Evolutionary conservation across 2,329 filamentous ascomycete genomes (phyloP).

Genomic region (Monosporascus ibericus): DNA sequence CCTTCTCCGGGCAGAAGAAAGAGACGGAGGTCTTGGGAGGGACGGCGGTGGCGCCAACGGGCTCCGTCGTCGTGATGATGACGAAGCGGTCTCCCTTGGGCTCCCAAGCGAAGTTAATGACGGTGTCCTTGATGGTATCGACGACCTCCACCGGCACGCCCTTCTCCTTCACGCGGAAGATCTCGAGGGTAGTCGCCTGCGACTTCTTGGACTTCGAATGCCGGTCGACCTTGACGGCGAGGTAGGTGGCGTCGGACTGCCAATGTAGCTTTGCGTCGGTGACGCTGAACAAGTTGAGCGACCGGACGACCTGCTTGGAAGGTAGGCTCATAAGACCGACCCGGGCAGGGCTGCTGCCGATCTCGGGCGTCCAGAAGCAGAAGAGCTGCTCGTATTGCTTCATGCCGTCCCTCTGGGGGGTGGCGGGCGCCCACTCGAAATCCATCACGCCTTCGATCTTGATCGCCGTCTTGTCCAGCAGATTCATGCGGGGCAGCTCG

Average conservation of each 20-base stretch:
- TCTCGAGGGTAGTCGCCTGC: slow-evolving; percentile 92
- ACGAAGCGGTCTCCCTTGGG: slow-evolving; percentile 97
- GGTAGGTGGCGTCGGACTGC: slow-evolving; percentile 90
- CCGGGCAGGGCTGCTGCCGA: slow-evolving; percentile 95
- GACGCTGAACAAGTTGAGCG: slow-evolving; percentile 96
- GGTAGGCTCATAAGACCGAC: slow-evolving; percentile 95
- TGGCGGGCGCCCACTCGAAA: slow-evolving; percentile 94
- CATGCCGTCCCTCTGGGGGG: slow-evolving; percentile 72
- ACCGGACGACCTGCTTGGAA: slow-evolving; percentile 88
- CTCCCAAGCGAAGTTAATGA: slow-evolving; percentile 99
- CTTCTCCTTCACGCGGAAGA: slow-evolving; percentile 96
- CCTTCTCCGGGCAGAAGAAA: slow-evolving; percentile 96
- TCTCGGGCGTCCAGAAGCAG: slow-evolving; percentile 98
- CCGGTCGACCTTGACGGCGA: slow-evolving; percentile 97
- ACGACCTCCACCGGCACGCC: slow-evolving; percentile 97
- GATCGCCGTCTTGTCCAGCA: slow-evolving; percentile 84
- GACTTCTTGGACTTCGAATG: slow-evolving; percentile 99
- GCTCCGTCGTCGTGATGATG: slow-evolving; percentile 90
- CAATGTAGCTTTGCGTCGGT: slow-evolving; percentile 97
- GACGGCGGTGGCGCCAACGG: slow-evolving; percentile 69
- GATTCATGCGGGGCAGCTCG: slow-evolving; percentile 81
- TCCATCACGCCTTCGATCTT: slow-evolving; percentile 97
- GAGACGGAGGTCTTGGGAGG: slow-evolving; percentile 89
- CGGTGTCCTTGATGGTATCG: slow-evolving; percentile 94
- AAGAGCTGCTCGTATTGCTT: slow-evolving; percentile 94